Evolutionary conservation across 768 basidiomycete genomes (phyloP).

Genomic region (Panellus pusillus): DNA sequence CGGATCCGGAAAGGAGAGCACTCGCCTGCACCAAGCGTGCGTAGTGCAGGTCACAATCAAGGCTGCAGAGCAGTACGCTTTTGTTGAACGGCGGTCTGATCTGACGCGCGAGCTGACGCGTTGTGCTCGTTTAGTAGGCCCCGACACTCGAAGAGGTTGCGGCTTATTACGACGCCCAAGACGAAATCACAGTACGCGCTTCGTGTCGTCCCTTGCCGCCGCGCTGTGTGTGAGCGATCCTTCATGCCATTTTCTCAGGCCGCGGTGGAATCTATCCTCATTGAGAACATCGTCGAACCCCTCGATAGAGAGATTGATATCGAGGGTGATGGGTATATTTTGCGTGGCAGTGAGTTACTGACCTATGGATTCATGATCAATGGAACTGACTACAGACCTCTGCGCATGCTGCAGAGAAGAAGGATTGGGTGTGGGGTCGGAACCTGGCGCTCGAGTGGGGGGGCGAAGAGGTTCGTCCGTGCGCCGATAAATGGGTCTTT

Average conservation of each 20-base stretch:
- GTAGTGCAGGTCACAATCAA: slow-evolving; percentile 20
- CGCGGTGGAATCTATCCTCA: slow-evolving; percentile 6
- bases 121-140: neutral
- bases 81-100: neutral
- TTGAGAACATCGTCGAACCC: slow-evolving; percentile 6
- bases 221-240: too few species aligned
- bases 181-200: slow-evolving; percentile 17
- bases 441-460: slow-evolving; percentile 14
- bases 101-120: neutral
- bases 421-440: slow-evolving; percentile 17
- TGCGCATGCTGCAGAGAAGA: neutral
- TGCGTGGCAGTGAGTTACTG: slow-evolving; percentile 9
- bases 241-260: neutral
- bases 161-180: slow-evolving; percentile 12
- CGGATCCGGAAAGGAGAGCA: neutral
- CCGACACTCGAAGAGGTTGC: slow-evolving; percentile 16
- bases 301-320: slow-evolving; percentile 4
- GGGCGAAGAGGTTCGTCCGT: slow-evolving; percentile 1
- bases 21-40: neutral
- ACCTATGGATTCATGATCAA: neutral
- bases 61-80: neutral
- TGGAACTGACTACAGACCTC: neutral
- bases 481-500: slow-evolving; percentile 19
- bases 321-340: slow-evolving; percentile 15
- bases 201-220: too few species aligned